Base-by-base conservation (phyloP, 2,329 filamentous ascomycete species). In the Diplodia seriata region DNA sequence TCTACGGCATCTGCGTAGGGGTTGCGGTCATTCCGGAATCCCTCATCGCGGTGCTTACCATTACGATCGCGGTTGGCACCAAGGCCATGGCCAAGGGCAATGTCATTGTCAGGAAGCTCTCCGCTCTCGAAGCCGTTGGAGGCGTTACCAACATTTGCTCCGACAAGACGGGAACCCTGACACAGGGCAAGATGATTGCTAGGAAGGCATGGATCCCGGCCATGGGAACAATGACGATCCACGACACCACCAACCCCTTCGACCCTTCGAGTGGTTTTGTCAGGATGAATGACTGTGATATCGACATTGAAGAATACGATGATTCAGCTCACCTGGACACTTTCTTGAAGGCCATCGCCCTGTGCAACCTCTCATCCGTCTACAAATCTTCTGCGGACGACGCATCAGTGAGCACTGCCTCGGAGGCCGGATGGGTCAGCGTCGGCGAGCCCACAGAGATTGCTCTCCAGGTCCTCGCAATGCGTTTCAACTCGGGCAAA, bases 21-120 rank as follows among this genome's bases (percentile, higher is more conserved):
- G 80, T 83, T 14, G 80, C 81, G 8, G 80, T 84, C 47, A 83
- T 84, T 36, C 81, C 81, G 2, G 81, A 82, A 68, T 82, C 85
- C 47, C 79, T 90, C 53, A 67, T 67, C 51, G 64, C 64, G 9
- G 64, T 67, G n/a, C 78, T 90, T 36, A 90, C 88, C 38, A 90
- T 90, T 66, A 90, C 88, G 4, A 89, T 90, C 82, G 76, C 78
- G 4, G 78, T 80, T 18, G 78, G 78, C 55, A 78, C 76, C 11
- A 80, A 80, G 70, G 76, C 76, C 50, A 81, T 81, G 79, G 78
- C 77, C 31, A 77, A 75, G 49, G 75, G 77, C 54, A 78, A 80
- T 66, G 79, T 81, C 71, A 78, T 81, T 57, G 79, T 78, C 36
- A 73, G 79, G 62, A 78, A 80, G 18, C 73, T 78, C 49, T 75